Evolutionary conservation across 192 early-diverging fungal genomes (phyloP).

Genomic region (Jimgerdemannia lactiflua): DNA sequence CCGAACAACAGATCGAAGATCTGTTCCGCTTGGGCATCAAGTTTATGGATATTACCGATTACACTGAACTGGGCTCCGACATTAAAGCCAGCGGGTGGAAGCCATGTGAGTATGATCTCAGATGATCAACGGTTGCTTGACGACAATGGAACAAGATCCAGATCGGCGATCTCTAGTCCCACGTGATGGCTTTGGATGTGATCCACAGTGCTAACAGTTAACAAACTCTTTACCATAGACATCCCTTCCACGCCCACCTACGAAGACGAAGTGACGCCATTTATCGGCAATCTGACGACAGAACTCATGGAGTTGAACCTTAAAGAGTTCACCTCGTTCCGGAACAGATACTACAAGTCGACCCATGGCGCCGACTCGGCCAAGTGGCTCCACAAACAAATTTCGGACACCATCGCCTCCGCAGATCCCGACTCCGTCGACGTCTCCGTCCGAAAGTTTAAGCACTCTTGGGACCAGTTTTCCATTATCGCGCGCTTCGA

Average conservation of each 20-base stretch:
- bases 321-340: constrained; percentile 76
- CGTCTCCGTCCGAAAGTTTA: constrained; percentile 72
- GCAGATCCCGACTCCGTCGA: constrained; percentile 22
- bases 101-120: constrained; percentile 12
- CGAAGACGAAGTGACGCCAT: constrained; percentile 54
- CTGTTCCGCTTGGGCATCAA: constrained; percentile 63
- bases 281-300: constrained; percentile 62
- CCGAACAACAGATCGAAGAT: constrained; percentile 54
- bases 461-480: constrained; percentile 82
- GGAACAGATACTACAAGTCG: constrained; percentile 89
- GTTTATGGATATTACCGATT: constrained; percentile 91
- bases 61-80: constrained; percentile 40
- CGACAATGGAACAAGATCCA: not conserved
- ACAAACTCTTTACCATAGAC: constrained; percentile 9
- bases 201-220: no score
- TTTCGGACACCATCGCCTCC: constrained; percentile 42
- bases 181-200: not conserved
- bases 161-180: not conserved
- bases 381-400: constrained; percentile 63
- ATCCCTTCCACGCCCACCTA: constrained; percentile 56
- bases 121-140: not conserved
- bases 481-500: constrained; percentile 83
- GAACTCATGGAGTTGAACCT: constrained; percentile 67
- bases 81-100: constrained; percentile 7
- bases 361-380: constrained; percentile 62